Percentiles rank a stretch among this genome's conserved stretches.
phyloP scores from a whole-genome alignment of 2,329 filamentous ascomycete species.

The Aspergillus sp. region DNA sequence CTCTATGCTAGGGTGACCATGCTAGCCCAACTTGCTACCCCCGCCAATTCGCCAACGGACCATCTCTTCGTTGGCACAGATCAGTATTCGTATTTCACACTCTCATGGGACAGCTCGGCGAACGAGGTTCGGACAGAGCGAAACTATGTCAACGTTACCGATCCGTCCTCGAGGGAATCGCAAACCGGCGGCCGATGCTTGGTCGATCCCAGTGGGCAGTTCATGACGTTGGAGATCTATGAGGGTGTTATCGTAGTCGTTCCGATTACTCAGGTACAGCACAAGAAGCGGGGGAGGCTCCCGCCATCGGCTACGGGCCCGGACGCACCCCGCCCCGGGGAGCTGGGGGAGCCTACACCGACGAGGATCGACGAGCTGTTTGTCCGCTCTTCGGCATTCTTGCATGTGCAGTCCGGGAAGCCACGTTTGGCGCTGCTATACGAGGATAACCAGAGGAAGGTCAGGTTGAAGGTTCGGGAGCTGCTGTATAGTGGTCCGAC shows the following conservation, averaged over 20 bases:
- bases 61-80: constrained; percentile 90
- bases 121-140: constrained; percentile 48
- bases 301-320: constrained; percentile 15
- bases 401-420: constrained; percentile 45
- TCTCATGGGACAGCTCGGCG: constrained; percentile 63
- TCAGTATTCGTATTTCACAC: constrained; percentile 79
- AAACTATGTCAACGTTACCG: constrained; percentile 51
- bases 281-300: constrained; percentile 32
- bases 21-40: constrained; percentile 48
- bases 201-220: constrained; percentile 67
- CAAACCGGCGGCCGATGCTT: constrained; percentile 75
- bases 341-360: constrained; percentile 53
- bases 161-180: constrained; percentile 58
- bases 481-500: constrained; percentile 43
- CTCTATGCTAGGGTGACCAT: constrained; percentile 83
- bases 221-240: constrained; percentile 58
- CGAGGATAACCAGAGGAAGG: constrained; percentile 51
- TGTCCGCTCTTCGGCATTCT: constrained; percentile 56
- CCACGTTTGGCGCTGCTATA: constrained; percentile 58
- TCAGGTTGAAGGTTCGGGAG: constrained; percentile 47
- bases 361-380: constrained; percentile 58
- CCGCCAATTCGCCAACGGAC: constrained; percentile 64
- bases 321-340: constrained; percentile 37
- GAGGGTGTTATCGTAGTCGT: constrained; percentile 59
- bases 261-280: constrained; percentile 49